Base-by-base conservation (phyloP, 345 rosid genomes). In the Rhodamnia argentea region DNA sequence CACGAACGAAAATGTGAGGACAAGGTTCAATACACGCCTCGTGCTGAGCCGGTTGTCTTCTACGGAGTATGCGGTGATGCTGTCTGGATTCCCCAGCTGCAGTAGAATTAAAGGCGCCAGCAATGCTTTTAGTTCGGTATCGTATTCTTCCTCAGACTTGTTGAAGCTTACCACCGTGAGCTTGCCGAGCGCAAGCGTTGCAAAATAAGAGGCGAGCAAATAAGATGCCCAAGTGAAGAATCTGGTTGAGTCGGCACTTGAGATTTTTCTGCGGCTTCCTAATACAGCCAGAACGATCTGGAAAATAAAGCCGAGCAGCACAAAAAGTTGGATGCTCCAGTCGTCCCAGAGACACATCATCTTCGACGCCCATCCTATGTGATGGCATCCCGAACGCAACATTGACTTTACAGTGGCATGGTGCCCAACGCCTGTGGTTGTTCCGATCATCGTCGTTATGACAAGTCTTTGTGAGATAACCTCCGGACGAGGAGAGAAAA, bases 31-130 rank as follows among this genome's bases (percentile, higher is more conserved):
- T 27, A 57, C 64, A 3, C 51, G 87, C 78, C 90, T 82, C 42
- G 9, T 12, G 4, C 90, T 83, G 12, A 88, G 27, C 70, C 86
- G 51, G 51, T 86, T 88, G 59, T 88, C 90, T 44, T 88, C 90
- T 18, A 82, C 84, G 6, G 90, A 60, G 23, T 86, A 88, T 16
- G 90, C 88, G 11, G 90, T 84, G n/a, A 88, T 86, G 78, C 83
- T 85, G 57, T 88, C 90, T 7, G 90, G 88, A 50, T 82, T 84
- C 40, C 87, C 88, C 13, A 86, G 86, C 58, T 52, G 88, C 42
- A 86, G 44, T 10, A 88, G 84, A 57, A 85, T 84, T 12, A 88
- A 9, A 1, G 88, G 90, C 23, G 87, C 90, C 87, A 85, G 52
- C 76, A 85, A 16, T 13, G 84, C 87, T 54, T 56, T 75, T 3